Evolutionary conservation across 1,139 yeast genomes (phyloP).

Genomic region (Meyerozyma smithsonii): DNA sequence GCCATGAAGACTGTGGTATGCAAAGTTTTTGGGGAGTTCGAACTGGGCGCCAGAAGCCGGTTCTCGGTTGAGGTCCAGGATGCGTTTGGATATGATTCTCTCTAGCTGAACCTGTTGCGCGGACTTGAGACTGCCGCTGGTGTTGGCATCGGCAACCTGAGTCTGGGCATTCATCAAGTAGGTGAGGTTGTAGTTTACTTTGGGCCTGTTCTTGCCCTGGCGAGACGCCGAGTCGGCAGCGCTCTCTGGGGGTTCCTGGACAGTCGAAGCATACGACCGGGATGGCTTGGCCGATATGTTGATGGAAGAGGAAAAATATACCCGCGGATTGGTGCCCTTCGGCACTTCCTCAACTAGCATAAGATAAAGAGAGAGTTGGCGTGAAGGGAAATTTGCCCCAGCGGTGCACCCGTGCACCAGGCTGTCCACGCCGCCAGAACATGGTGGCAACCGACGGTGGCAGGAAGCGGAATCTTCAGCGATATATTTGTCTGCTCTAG

Average conservation of each 20-base stretch:
- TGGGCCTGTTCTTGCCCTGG: slow-evolving; percentile 29
- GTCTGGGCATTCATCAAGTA: slow-evolving; percentile 44
- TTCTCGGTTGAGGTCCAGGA: slow-evolving; percentile 35
- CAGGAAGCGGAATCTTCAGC: too few species aligned
- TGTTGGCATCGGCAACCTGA: slow-evolving; percentile 25
- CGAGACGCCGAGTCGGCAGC: slow-evolving; percentile 9
- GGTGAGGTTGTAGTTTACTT: slow-evolving; percentile 43
- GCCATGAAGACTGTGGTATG: slow-evolving; percentile 29
- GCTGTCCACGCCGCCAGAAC: too few species aligned
- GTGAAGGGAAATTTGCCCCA: not conserved
- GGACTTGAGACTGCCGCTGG: slow-evolving; percentile 35
- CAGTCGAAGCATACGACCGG: slow-evolving; percentile 7
- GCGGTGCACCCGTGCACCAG: not conserved
- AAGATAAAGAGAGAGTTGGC: not conserved
- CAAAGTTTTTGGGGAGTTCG: slow-evolving; percentile 41
- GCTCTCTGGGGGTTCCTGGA: slow-evolving; percentile 5
- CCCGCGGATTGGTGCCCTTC: slow-evolving; percentile 28
- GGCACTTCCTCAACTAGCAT: slow-evolving; percentile 48
- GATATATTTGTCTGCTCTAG: too few species aligned
- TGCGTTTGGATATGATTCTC: slow-evolving; percentile 32
- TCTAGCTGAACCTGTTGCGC: slow-evolving; percentile 43
- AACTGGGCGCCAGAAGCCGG: slow-evolving; percentile 22
- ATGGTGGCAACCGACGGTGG: too few species aligned
- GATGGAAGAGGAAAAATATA: slow-evolving; percentile 42
- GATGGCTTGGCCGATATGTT: slow-evolving; percentile 39